Evolutionary conservation across 2,329 filamentous ascomycete genomes (phyloP), one percentile per base, ranked within the genome.

Genomic region (Nannizzia gypsea): DNA sequence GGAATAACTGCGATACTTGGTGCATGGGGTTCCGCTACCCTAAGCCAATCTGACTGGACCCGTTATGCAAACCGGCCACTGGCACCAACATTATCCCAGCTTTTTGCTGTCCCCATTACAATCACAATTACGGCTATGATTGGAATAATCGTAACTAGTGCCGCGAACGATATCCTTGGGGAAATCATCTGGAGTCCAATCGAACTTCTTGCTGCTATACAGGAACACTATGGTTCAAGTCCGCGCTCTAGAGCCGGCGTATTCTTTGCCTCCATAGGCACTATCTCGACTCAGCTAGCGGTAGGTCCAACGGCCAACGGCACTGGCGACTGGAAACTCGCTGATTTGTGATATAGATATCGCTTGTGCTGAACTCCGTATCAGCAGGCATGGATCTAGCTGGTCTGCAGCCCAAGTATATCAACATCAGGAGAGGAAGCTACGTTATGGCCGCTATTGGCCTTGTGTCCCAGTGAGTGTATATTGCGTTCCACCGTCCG

Each of bases 401-500:
- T 0, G 80, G 76, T 3, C 66, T 83, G 0, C 75, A 78, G 62
- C 80, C 80, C 0, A 73, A 72, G 40, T 83, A 77, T 64, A 74
- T 83, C 68, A 82, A 81, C 66, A 83, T 83, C 63, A 72, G 80
- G 2, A 76, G 81, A 3, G 81, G 81, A 1, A 74, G 75, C 0
- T 80, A 80, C 61, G 70, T 82, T 57, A 59, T 56, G 20, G 50
- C 58, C 8, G 17, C 63, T 48, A 58, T 64, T 50, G 60, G 58
- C 24, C 59, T 64, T 48, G 61, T 59, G 6, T 40, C 58, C 8
- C 58, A 57, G 55, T 57, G 36, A 57, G 55, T 42, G 55, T 59
- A 60, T 63, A 13, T 63, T 22, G 56, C 60, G 22, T 26, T 52
- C 38, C 13, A n/a, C 9, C 3, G 34, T 28, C 17, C 24, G 11